Conservation (phyloP, 805 yeast genomes). For the Yamadazyma endophytica region DNA sequence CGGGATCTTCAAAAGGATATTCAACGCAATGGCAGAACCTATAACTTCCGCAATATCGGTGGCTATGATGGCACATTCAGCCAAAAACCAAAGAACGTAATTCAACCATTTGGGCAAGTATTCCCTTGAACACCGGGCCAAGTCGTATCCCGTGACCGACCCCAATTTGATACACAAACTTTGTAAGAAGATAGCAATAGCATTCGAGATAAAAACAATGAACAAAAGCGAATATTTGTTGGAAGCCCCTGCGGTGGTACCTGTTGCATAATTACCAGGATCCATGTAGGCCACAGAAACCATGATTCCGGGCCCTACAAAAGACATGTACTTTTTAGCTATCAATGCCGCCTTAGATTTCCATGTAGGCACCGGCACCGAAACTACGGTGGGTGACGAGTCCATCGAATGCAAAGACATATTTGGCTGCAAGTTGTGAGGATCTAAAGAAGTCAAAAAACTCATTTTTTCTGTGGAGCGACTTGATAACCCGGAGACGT, state of each 20-base stretch:
- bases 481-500: no score
- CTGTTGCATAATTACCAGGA: conserved; percentile 51
- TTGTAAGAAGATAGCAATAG: conserved; percentile 46
- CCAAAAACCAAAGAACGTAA: conserved; percentile 33
- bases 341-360: no score
- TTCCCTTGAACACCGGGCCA: conserved; percentile 41
- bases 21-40: conserved; percentile 49
- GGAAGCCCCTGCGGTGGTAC: conserved; percentile 44
- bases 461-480: no score
- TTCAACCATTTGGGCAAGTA: conserved; percentile 39
- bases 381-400: no score
- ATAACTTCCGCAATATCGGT: conserved; percentile 53
- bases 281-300: conserved; percentile 50
- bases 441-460: no score
- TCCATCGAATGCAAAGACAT: no score
- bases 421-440: no score
- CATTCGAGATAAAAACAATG: conserved; percentile 38
- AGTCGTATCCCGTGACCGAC: conserved; percentile 46
- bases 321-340: conserved; percentile 30
- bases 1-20: conserved; percentile 41
- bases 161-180: conserved; percentile 43
- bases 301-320: conserved; percentile 46
- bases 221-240: conserved; percentile 40
- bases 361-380: no score
- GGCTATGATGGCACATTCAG: conserved; percentile 48